Base-by-base conservation (phyloP, 139 green algal genomes). In the Edaphochlamys debaryana region DNA sequence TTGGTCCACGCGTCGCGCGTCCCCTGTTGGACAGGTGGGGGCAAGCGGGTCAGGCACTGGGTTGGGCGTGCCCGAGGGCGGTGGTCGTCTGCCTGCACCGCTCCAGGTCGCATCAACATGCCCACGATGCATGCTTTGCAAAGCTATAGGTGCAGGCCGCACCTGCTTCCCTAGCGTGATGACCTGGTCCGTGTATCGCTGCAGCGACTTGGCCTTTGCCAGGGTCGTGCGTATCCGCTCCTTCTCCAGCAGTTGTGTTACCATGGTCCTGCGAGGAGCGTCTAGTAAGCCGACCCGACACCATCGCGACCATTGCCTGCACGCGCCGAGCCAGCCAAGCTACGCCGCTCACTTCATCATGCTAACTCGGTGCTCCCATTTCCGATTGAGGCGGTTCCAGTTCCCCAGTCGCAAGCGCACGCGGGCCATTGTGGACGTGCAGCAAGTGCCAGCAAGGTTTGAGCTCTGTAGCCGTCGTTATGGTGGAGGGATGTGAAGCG, bases 211-310 rank as follows among this genome's bases (percentile, higher is more conserved):
- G 8, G 96, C 96, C 54, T 96, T 96, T 2, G 92, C 75, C 40
- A 98, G 67, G 0, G 96, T 99, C 2, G 96, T 99, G 52, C 98
- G 87, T 56, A 99, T 98, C 11, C 96, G 86, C 87, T 98, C 96
- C 79, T 99, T 95, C 69, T 95, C 64, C 2, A 99, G 89, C 64
- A 99, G 87, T 88, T 99, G 97, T 1, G 95, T 95, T 34, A 98
- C 96, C 94, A 99, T 97, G 0, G 95, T 99, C 87, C 96, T 98
- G 90, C 32, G 38, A 8, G 4, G n/a, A n/a, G n/a, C n/a, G n/a
- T n/a, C n/a, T n/a, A n/a, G n/a, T n/a, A n/a, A n/a, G n/a, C n/a
- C 30, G 30, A 67, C 17, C 8, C 37, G 60, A 3, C 30, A 17
- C 30, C 54, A 32, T 27, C 4, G 17, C 54, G 22, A 4, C 54